Base-by-base conservation (phyloP, 164 flowering plant genomes). In the Stephania yunnanensis region DNA sequence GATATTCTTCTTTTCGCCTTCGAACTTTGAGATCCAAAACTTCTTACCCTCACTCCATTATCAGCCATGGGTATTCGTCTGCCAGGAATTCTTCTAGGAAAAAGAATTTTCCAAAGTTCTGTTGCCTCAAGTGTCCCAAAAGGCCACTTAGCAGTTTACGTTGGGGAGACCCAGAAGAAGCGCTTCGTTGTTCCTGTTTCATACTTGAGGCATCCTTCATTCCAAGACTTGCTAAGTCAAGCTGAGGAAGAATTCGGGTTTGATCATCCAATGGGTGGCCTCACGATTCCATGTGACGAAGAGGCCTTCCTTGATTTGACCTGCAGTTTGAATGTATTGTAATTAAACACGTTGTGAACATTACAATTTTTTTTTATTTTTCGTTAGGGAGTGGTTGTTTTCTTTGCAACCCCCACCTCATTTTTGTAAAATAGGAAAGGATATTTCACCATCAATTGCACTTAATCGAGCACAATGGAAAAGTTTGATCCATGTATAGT, bases 51-150 rank as follows among this genome's bases (percentile, higher is more conserved):
- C 10, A 29, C 36, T 20, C 25, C 20, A 6, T 12, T 13, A 71
- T 20, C 29, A 48, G 31, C 61, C 72, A 78, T 81, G 81, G 83
- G 71, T 29, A 64, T 79, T 55, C 55, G 68, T 61, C 52, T 79
- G 10, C 78, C 76, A 8, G 76, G 7, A 70, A 73, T 31, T 13
- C 7, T 12, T 72, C 74, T 10, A 3, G 22, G 53, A 3, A 79
- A 77, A 74, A 70, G 69, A 45, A 72, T 66, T 71, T 69, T 29
- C 9, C 20, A 19, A 8, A 61, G 22, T 61, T 19, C 66, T 19
- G 15, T 2, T 50, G 55, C 15, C 55, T 15, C 55, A 10, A 50
- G 42, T 36, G 42, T 36, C 42, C 53, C 53, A 1, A 48, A 48
- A 48, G 53, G 53, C 53, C 53, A 48, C 53, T 8, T 48, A 8